phyloP scores from a whole-genome alignment of 768 basidiomycete genomes.

The Pisolithus albus region DNA sequence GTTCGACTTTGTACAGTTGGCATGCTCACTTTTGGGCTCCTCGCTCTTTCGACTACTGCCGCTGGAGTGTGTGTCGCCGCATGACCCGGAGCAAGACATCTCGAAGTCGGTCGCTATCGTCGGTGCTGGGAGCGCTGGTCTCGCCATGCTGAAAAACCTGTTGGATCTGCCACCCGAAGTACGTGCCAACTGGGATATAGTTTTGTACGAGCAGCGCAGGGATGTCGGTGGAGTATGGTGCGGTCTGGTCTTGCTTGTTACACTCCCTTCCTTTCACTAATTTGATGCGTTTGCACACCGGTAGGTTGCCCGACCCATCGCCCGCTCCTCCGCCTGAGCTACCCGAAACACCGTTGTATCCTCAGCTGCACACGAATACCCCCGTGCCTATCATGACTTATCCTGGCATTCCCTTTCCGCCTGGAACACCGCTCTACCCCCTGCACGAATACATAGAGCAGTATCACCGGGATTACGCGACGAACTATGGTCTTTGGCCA shows the following conservation, averaged over 20 bases:
- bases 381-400: conserved; percentile 54
- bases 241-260: conserved; percentile 1
- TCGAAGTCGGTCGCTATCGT: conserved; percentile 50
- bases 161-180: conserved; percentile 39
- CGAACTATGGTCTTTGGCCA: conserved; percentile 31
- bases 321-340: conserved; percentile 36
- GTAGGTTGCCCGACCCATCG: conserved; percentile 30
- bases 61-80: not conserved
- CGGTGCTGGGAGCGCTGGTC: conserved; percentile 51
- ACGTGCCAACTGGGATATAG: conserved; percentile 37
- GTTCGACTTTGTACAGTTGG: not conserved
- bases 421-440: conserved; percentile 45
- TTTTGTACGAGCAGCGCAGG: conserved; percentile 46
- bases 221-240: conserved; percentile 54
- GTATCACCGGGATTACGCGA: conserved; percentile 42
- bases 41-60: not conserved
- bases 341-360: conserved; percentile 51
- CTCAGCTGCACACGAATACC: conserved; percentile 47
- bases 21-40: not conserved
- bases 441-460: conserved; percentile 37
- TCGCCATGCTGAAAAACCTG: conserved; percentile 45
- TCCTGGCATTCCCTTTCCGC: conserved; percentile 47
- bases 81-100: not conserved
- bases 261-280: too few relatives aligned
- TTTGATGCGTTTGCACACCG: not conserved